Base-by-base conservation (phyloP, 768 basidiomycete genomes). In the Cystoderma amianthinum region DNA sequence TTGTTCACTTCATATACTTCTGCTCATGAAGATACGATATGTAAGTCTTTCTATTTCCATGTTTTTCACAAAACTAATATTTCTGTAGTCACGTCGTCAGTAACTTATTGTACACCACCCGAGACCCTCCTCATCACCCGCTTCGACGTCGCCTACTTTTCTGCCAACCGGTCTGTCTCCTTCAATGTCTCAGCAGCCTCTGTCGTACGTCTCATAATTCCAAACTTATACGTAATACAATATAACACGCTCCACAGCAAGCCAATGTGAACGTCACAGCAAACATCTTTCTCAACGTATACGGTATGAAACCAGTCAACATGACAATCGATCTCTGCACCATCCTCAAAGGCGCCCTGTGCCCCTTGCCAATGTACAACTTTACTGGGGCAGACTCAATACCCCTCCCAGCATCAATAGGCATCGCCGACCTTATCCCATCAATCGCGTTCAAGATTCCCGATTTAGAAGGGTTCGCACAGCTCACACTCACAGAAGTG, bases 111-210 rank as follows among this genome's bases (percentile, higher is more conserved):
- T 62, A 66, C 80, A 39, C 80, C 85, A 28, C 88, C 89, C 38
- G 79, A 85, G 58, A 75, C 78, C 22, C 72, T 92, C 45, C 82
- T 91, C 53, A 71, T 91, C 33, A 74, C 87, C 61, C 78, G 80
- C 50, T 85, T 90, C 53, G 80, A 89, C 53, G 59, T 90, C 39
- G 68, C 72, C 10, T 91, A 83, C 57, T 78, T 84, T 47, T 71
- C 80, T 28, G 54, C 63, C 46, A 90, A 89, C 54, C 62, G 79
- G 17, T 89, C 87, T 23, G 69, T 92, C 34, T 72, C 71, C 44
- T 96, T 96, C 68, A 85, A 88, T 49, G 78, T 95, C 41, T 83
- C 85, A 28, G 88, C 88, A 5, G 85, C 85, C 25, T 86, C 86
- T 45, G 89, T 94, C 44, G 86, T 91, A 49, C 50, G 85, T 80